Evolutionary conservation across 495 filamentous ascomycete species (phyloP), one percentile per base, ranked within the genome.

Genomic region (Haplographium delicatum): DNA sequence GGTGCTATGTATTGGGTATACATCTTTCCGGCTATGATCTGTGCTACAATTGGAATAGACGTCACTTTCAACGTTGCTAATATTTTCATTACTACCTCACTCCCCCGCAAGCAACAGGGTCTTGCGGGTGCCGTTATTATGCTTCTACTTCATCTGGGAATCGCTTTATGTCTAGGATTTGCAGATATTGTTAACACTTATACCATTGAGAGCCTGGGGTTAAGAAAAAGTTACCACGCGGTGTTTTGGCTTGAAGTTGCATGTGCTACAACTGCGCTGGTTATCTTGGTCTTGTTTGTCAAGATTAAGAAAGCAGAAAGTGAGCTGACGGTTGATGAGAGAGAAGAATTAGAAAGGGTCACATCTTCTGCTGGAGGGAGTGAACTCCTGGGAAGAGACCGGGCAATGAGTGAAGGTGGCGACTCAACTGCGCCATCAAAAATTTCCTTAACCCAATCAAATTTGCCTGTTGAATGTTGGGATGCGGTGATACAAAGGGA

Each of bases 11-110:
- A 84, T 67, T 81, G 85, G 85, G 35, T 59, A 30, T 91, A 76
- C 48, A 73, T 93, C 18, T 88, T 94, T 60, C 87, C 89, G 0
- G 70, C 86, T 20, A 95, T 94, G 89, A 66, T 91, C 20, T 83
- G 82, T 54, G 83, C 80, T 2, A 95, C 89, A 0, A 70, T 91
- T 28, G 89, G 85, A 4, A 84, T 94, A 39, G 89, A 95, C 58
- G 82, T 93, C 51, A 86, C 81, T 22, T 95, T 84, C 72, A 89
- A 87, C 57, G 72, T 95, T 6, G 78, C 85, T 30, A 93, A 89
- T 59, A 81, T 95, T 39, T 94, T 93, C 62, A 85, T 91, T 62
- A 90, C 86, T 0, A 87, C 85, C 1, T 78, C 76, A 4, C 70
- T 93, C 57, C 84, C 88, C 0, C 73, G 76, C 31, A 70, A 75